phyloP scores from a whole-genome alignment of 331 rosid species.

The Acacia concinna region DNA sequence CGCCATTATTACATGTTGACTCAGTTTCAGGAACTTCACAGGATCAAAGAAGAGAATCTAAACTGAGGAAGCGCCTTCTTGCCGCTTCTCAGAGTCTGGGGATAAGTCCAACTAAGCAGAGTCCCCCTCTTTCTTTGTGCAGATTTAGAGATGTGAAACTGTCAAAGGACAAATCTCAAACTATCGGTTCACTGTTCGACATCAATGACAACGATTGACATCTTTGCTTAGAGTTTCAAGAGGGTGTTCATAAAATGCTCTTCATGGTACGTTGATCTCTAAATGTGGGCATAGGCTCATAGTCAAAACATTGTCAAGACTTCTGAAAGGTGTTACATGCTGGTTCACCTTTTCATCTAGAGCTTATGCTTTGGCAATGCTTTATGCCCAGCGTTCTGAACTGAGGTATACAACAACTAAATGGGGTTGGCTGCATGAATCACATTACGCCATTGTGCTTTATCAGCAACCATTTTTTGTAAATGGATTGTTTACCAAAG shows the following conservation, averaged over 20 bases:
- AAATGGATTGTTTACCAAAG: no score
- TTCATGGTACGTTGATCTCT: slow-evolving; percentile 18
- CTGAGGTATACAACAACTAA: neutral
- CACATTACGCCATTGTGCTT: neutral
- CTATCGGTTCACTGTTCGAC: slow-evolving; percentile 47
- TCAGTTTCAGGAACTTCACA: slow-evolving; percentile 23
- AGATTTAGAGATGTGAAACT: slow-evolving; percentile 39
- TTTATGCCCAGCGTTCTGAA: neutral
- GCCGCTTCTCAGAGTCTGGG: slow-evolving; percentile 60
- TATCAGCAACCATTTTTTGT: neutral
- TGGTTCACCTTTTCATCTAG: neutral
- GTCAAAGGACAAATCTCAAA: slow-evolving; percentile 33
- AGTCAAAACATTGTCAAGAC: neutral
- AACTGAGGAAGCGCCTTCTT: slow-evolving; percentile 56
- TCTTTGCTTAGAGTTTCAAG: neutral
- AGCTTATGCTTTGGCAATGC: slow-evolving; percentile 4
- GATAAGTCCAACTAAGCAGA: slow-evolving; percentile 37
- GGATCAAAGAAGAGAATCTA: slow-evolving; percentile 31
- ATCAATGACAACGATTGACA: slow-evolving; percentile 49
- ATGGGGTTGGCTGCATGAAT: neutral
- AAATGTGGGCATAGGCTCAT: neutral
- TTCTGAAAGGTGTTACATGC: neutral
- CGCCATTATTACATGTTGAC: slow-evolving; percentile 28
- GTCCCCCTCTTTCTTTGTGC: slow-evolving; percentile 40
- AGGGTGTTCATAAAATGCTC: slow-evolving; percentile 1